Base-by-base conservation (phyloP, 2,329 filamentous ascomycete species). In the Colletotrichum sp. region DNA sequence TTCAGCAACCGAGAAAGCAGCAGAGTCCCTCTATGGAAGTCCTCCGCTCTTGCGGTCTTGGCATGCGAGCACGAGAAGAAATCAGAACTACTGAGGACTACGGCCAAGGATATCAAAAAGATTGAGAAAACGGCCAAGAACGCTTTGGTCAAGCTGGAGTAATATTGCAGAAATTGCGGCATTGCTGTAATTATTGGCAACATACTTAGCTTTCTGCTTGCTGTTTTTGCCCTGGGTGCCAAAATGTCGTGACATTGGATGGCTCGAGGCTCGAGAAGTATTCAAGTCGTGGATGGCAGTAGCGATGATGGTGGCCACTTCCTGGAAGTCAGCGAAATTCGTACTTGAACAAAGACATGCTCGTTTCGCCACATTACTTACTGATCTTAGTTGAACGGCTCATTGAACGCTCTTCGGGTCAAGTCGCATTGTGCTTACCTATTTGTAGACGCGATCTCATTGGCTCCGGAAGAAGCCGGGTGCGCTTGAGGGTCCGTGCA, bases 221-320 rank as follows among this genome's bases (percentile, higher is more conserved):
- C 11, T 39, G 15, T 39, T 15, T 39, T 44, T 11, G 39, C 1
- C 19, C 5, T 2, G 39, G 3, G 44, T 48, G 11, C 44, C 9
- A 4, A 4, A n/a, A 1, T 44, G 8, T 2, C 11, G 11, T 44
- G 39, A 6, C 5, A 22, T 3, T 1, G 44, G 44, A 44, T 44
- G 39, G 5, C 39, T 11, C 6, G 11, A 12, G 39, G 5, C 39
- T 11, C 6, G 11, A 12, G 44, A 13, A 22, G 7, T 12, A 22
- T 6, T 2, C 6, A 44, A 8, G 19, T 12, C 4, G 9, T 44
- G 5, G 39, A n/a, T 48, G 39, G 3, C 39, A n/a, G 3, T 6
- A n/a, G 39, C 19, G 39, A 12, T 12, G 9, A 6, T 7, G 0
- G 9, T 6, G 8, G 19, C 5, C 19, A 1, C 39, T 19, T n/a